phyloP scores from a whole-genome alignment of 345 rosid species.

The Camelina hispida region DNA sequence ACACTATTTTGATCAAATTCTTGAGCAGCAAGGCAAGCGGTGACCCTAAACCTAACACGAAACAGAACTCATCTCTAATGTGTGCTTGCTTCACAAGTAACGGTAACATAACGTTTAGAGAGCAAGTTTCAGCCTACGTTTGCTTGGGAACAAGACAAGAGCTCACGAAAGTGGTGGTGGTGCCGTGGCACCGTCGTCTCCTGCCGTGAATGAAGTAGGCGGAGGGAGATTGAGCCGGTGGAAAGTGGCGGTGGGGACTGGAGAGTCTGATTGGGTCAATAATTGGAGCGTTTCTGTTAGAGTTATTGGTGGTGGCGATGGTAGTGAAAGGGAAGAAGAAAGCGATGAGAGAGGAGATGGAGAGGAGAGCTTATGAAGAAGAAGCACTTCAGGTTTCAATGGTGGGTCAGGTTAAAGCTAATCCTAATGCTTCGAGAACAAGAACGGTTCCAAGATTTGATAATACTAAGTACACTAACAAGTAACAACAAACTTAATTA shows the following conservation, averaged over 20 bases:
- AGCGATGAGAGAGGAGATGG: constrained; percentile 48
- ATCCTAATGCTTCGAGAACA: constrained; percentile 44
- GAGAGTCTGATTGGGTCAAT: constrained; percentile 39
- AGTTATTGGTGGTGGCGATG: constrained; percentile 48
- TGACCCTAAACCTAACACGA: constrained; percentile 11
- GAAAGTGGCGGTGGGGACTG: constrained; percentile 46
- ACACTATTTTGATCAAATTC: constrained; percentile 44
- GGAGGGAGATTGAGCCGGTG: constrained; percentile 41
- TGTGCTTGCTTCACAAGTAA: constrained; percentile 48
- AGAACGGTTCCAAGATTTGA: constrained; percentile 40
- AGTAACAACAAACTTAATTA: constrained; percentile 13
- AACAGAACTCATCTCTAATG: constrained; percentile 37
- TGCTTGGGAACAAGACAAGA: constrained; percentile 40
- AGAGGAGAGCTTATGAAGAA: constrained; percentile 39
- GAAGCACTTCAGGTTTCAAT: constrained; percentile 52
- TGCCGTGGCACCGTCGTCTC: constrained; percentile 21
- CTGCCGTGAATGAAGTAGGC: constrained; percentile 18
- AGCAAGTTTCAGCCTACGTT: constrained; percentile 42
- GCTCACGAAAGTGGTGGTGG: background rate
- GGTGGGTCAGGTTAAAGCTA: constrained; percentile 51
- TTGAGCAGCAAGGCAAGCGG: constrained; percentile 9
- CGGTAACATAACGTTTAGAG: constrained; percentile 39
- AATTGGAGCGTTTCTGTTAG: constrained; percentile 44
- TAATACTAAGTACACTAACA: too few species aligned
- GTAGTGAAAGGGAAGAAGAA: constrained; percentile 49